Percentiles rank a stretch among this genome's conserved stretches.
phyloP scores from a whole-genome alignment of 2,329 filamentous ascomycete genomes.

The Hirsutella thompsonii region DNA sequence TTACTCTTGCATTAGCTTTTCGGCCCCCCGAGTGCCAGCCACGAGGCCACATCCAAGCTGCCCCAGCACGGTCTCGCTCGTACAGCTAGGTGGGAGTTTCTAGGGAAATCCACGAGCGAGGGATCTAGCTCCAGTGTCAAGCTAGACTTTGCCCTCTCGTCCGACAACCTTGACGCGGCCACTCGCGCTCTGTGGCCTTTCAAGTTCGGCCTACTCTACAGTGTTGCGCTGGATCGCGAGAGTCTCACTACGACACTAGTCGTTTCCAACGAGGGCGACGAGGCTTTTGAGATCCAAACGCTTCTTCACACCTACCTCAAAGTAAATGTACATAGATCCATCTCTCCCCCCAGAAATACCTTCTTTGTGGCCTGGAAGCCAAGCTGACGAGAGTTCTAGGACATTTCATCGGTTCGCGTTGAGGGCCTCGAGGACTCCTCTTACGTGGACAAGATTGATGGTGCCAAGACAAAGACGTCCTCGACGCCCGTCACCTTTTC shows the following conservation, averaged over 20 bases:
- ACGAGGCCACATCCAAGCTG: slow-evolving; percentile 65
- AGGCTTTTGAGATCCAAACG: slow-evolving; percentile 82
- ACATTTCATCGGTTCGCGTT: slow-evolving; percentile 62
- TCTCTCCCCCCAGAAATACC: background rate
- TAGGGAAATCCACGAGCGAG: slow-evolving; percentile 61
- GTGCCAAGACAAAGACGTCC: slow-evolving; percentile 48
- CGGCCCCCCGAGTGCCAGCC: slow-evolving; percentile 63
- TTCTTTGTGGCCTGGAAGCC: too few relatives aligned
- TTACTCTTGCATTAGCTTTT: slow-evolving; percentile 50
- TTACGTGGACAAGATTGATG: slow-evolving; percentile 77
- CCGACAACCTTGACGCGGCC: slow-evolving; percentile 54
- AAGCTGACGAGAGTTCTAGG: slow-evolving; percentile 35
- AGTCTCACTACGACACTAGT: slow-evolving; percentile 71
- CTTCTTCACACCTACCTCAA: slow-evolving; percentile 85
- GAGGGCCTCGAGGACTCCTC: slow-evolving; percentile 62
- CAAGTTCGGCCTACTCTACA: slow-evolving; percentile 85
- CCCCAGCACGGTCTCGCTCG: slow-evolving; percentile 94
- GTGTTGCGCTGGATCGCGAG: slow-evolving; percentile 67
- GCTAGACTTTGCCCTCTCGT: slow-evolving; percentile 87
- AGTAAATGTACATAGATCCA: slow-evolving; percentile 47
- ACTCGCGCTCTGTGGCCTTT: slow-evolving; percentile 67
- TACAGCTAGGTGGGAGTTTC: slow-evolving; percentile 81
- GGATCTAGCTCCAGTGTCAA: slow-evolving; percentile 58
- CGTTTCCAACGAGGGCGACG: slow-evolving; percentile 74
- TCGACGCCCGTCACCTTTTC: slow-evolving; percentile 54